Base-by-base conservation (phyloP, 352 stramenopile species). In the Phytophthora pistaciae region DNA sequence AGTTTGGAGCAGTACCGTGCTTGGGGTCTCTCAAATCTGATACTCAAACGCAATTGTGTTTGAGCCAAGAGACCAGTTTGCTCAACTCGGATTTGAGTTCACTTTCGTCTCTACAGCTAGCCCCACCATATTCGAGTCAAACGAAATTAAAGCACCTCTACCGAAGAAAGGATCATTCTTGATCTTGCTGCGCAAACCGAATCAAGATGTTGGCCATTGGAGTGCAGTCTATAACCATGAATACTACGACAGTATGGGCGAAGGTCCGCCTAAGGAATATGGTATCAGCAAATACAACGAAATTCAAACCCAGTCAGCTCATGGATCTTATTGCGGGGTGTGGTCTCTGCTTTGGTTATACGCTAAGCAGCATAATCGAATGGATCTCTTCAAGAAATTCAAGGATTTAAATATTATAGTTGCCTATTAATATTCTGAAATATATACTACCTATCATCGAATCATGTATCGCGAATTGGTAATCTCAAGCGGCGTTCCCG, bases 321-420 rank as follows among this genome's bases (percentile, higher is more conserved):
- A 64, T 33, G 46, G 20, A 3, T n/a, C 25, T 29, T 53, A 53
- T 18, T 53, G 46, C 10, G 46, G 46, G 1, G 2, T 29, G 1
- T 53, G 25, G 18, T 31, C 18, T 16, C 25, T 53, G n/a, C 46
- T 53, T 18, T 53, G 46, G 46, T 29, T 53, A 13, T 53, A 53
- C 13, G 6, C 46, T 9, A 53, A 29, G 20, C 46, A 53, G 25
- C 13, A 55, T 18, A 5, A 10, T 3, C 38, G 54, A 18, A 16
- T 29, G 3, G 1, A 55, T 29, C 4, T 53, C 29, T 29, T 50
- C 14, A 50, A 50, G 3, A 52, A 52, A 18, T 49, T 49, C 18
- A n/a, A 49, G 5, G 16, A 46, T 55, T 13, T 63, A n/a, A 53
- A 62, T 54, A 38, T 53, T 14, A 54, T 18, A 40, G 20, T 62